Percentiles rank a stretch among this genome's conserved stretches.
Conservation (phyloP, 2,329 filamentous ascomycete genomes). For the Diaporthe vaccinii region DNA sequence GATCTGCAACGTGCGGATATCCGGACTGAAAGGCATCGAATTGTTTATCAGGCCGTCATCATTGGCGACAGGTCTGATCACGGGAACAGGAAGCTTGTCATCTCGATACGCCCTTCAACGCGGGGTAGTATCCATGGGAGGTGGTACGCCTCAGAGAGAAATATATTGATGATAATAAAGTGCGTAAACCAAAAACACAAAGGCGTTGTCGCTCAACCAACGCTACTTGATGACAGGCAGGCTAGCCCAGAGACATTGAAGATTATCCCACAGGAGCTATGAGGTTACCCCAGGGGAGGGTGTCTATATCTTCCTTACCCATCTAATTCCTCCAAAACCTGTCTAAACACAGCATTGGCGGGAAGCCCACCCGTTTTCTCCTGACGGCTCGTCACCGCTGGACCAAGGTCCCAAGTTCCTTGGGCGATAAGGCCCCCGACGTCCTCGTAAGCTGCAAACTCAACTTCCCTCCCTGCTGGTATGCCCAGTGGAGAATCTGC, state of each 20-base stretch:
- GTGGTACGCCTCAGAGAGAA: no score
- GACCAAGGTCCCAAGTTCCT: conserved; percentile 22
- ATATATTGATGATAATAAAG: no score
- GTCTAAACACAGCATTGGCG: no score
- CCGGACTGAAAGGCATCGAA: neutral
- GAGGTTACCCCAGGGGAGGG: no score
- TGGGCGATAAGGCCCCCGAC: neutral
- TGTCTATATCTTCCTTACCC: neutral
- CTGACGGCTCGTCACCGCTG: neutral
- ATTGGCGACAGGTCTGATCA: neutral
- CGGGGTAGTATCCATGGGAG: no score
- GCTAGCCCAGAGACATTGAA: no score
- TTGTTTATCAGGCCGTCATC: no score
- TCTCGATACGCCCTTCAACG: neutral
- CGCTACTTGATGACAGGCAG: no score
- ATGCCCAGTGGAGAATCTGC: conserved; percentile 13
- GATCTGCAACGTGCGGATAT: neutral
- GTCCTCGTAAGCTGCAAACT: neutral
- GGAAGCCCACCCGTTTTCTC: no score
- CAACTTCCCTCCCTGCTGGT: neutral
- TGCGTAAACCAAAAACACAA: neutral
- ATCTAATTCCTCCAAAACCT: neutral
- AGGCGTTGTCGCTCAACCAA: no score
- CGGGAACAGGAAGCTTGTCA: no score
- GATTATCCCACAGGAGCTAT: neutral